Evolutionary conservation across 2,329 filamentous ascomycete genomes (phyloP).

Genomic region (Alternaria burnsii): DNA sequence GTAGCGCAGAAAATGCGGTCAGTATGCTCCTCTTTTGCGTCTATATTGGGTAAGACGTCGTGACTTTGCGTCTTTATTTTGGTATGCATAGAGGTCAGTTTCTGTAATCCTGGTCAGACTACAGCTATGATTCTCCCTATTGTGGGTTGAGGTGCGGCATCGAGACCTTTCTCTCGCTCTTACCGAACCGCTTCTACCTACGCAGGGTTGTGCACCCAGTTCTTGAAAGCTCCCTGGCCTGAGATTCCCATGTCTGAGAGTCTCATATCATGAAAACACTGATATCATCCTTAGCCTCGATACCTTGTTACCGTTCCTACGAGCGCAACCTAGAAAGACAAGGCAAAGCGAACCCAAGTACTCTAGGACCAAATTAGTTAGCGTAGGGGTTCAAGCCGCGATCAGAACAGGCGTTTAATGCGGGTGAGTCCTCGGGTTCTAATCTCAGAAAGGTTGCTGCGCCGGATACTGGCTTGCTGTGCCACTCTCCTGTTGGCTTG

Average conservation of each 20-base stretch:
- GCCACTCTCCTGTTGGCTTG: constrained; percentile 5
- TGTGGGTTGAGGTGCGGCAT: background rate
- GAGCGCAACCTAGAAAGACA: constrained; percentile 3
- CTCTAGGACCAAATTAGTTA: background rate
- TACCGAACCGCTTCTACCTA: background rate
- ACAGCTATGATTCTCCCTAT: background rate
- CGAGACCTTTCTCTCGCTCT: background rate
- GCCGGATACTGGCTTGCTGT: constrained; percentile 1
- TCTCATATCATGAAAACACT: background rate
- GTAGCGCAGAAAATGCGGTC: constrained; percentile 8
- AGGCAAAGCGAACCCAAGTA: background rate
- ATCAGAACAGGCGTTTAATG: background rate
- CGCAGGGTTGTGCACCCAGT: background rate
- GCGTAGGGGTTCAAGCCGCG: background rate
- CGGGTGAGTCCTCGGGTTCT: background rate
- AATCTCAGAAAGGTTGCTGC: constrained; percentile 3
- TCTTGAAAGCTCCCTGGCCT: background rate
- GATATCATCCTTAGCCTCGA: background rate
- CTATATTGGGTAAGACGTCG: background rate
- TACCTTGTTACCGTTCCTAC: background rate
- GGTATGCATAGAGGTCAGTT: background rate
- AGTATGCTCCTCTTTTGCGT: background rate
- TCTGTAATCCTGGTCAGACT: background rate
- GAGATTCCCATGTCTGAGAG: background rate
- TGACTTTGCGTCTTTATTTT: background rate